Base-by-base conservation (phyloP, 2,329 filamentous ascomycete genomes). In the Claviceps capensis region DNA sequence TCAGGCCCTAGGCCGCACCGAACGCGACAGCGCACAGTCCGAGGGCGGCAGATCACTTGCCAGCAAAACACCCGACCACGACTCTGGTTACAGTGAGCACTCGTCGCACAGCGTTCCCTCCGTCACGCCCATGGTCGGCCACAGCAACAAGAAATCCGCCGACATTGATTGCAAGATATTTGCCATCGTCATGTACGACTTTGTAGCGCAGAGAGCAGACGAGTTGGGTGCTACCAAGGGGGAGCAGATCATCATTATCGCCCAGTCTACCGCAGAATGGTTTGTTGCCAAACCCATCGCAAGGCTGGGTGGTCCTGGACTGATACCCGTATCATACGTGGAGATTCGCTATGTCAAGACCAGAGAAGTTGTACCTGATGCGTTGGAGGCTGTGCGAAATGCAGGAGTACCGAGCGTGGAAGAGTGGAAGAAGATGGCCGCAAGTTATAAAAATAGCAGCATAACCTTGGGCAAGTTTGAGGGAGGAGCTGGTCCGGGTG, bases 391-490 rank as follows among this genome's bases (percentile, higher is more conserved):
- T 1, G 88, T 98, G 52, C 81, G 82, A 60, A 83, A 84, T 60
- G 93, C 93, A 1, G 90, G 91, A 19, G 90, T 98, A 7, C 93
- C 93, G 13, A 85, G 84, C 62, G 93, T 98, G 3, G 93, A 98
- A 65, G 93, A 98, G 62, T 98, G 93, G 93, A 98, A 98, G 74
- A 95, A 94, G 71, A 96, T 96, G 88, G 90, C 93, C 0, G 91
- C 91, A 52, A 91, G 96, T 57, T 98, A 98, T 71, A 98, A 98
- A 74, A 96, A 97, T 66, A 95, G 90, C 67, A 97, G 93, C 69
- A 97, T 98, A 64, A 91, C 90, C 0, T 73, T 98, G 43, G 93
- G 93, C 59, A 95, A 91, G 69, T 91, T 94, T 59, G 88, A 91
- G 61, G 74, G 71, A 53, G 74, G 79, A 52, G 67, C 68, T 52